Conservation (phyloP, 331 rosid species). For the Stylosanthes scabra region DNA sequence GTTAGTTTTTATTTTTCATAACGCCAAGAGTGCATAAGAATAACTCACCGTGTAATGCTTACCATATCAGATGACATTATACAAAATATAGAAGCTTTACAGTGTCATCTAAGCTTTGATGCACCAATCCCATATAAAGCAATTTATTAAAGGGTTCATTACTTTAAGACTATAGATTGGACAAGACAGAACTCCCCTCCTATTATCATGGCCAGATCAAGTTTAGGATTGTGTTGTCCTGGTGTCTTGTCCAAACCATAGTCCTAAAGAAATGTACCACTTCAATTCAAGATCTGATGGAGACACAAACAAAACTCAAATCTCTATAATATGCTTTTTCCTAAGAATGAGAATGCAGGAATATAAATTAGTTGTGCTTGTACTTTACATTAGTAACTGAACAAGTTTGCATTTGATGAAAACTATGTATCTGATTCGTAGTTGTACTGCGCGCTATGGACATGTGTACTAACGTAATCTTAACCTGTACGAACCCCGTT, state of each 20-base stretch:
- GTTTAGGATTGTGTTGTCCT: too few relatives aligned
- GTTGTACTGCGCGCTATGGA: neutral
- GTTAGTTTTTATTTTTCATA: too few relatives aligned
- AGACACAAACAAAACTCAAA: neutral
- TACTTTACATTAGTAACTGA: neutral
- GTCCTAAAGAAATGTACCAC: conserved; percentile 42
- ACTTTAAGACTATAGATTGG: conserved; percentile 40
- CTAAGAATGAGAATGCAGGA: neutral
- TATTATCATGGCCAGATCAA: neutral
- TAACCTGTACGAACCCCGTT: neutral
- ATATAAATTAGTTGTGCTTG: neutral
- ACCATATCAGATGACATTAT: neutral
- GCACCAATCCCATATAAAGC: neutral
- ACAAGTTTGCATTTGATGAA: too few relatives aligned
- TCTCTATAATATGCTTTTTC: neutral
- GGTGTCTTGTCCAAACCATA: conserved; percentile 42
- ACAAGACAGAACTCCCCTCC: conserved; percentile 28
- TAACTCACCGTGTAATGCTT: neutral
- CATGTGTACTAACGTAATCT: neutral
- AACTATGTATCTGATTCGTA: neutral
- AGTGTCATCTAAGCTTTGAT: neutral
- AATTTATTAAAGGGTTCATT: conserved; percentile 17
- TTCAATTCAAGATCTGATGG: neutral
- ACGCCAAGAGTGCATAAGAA: too few relatives aligned
- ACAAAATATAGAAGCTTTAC: neutral